Conservation (phyloP, 768 basidiomycete genomes). For the Coprinellus micaceus region DNA sequence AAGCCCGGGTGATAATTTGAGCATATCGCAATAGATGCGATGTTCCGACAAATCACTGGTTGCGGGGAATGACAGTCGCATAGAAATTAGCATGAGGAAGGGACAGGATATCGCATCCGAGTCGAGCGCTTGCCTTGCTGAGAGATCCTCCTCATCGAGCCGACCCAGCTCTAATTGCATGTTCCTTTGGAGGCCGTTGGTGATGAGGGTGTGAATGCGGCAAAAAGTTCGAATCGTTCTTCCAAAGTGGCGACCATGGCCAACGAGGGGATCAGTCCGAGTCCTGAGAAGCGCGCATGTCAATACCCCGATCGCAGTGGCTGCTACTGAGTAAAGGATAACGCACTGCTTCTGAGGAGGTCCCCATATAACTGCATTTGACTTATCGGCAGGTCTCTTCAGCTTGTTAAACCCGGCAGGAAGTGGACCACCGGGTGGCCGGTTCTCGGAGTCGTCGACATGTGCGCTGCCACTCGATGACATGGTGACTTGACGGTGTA, state of each 20-base stretch:
- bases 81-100: not conserved
- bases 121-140: conserved; percentile 2
- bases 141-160: conserved; percentile 4
- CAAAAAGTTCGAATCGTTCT: not conserved
- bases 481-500: too few relatives aligned
- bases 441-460: too few relatives aligned
- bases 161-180: conserved; percentile 6
- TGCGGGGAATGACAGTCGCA: too few relatives aligned
- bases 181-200: conserved; percentile 11
- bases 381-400: too few relatives aligned
- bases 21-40: not conserved
- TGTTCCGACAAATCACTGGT: not conserved
- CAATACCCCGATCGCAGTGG: too few relatives aligned
- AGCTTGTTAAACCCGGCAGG: too few relatives aligned
- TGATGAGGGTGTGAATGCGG: conserved; percentile 15
- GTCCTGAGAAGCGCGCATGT: too few relatives aligned
- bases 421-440: too few relatives aligned
- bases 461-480: too few relatives aligned
- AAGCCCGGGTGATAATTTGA: conserved; percentile 7
- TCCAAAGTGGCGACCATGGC: not conserved
- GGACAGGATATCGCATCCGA: not conserved
- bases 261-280: not conserved
- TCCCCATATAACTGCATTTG: too few relatives aligned
- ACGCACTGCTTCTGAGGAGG: too few relatives aligned
- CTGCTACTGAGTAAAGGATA: too few relatives aligned